A percentile compares a stretch with the other conserved stretches of the same genome.
phyloP scores from a whole-genome alignment of 352 stramenopile species.

The Globisporangium perplexum region DNA sequence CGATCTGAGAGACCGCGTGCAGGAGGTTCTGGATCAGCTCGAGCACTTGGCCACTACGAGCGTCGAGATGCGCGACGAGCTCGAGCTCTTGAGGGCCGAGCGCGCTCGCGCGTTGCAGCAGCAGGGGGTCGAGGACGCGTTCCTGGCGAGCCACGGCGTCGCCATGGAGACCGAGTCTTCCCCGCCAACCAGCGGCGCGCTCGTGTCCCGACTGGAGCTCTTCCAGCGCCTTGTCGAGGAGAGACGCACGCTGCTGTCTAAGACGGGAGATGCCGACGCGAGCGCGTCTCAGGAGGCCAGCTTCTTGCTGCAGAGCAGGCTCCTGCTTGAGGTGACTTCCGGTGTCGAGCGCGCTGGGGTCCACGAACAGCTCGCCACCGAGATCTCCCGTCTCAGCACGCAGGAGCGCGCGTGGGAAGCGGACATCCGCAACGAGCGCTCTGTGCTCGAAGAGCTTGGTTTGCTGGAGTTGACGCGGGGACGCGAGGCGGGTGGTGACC shows the following conservation, averaged over 20 bases:
- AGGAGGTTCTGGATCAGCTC: conserved; percentile 21
- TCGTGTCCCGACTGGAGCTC: conserved; percentile 16
- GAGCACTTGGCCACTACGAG: conserved; percentile 19
- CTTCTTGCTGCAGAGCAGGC: conserved; percentile 7
- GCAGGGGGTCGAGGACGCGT: conserved; percentile 13
- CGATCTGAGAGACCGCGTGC: conserved; percentile 24
- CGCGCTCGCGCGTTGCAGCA: conserved; percentile 17
- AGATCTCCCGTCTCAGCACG: conserved; percentile 1
- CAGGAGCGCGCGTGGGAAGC: conserved; percentile 7
- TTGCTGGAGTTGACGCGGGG: conserved; percentile 6
- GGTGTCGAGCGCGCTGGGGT: neutral
- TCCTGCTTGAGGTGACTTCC: conserved; percentile 3
- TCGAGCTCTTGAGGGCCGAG: conserved; percentile 8
- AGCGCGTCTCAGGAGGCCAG: conserved; percentile 1
- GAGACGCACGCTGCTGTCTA: conserved; percentile 10
- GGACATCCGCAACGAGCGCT: conserved; percentile 13
- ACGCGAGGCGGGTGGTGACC: neutral
- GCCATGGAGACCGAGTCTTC: neutral
- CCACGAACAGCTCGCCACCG: conserved; percentile 6
- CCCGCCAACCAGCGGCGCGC: neutral
- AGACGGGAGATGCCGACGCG: conserved; percentile 4
- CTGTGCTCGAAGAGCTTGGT: conserved; percentile 12
- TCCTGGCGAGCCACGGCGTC: conserved; percentile 19
- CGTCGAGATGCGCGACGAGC: conserved; percentile 7
- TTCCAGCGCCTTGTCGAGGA: conserved; percentile 22